Percentiles rank a stretch among this genome's conserved stretches.
Conservation (phyloP, 306 rosid species). For the Crotalaria pallida region DNA sequence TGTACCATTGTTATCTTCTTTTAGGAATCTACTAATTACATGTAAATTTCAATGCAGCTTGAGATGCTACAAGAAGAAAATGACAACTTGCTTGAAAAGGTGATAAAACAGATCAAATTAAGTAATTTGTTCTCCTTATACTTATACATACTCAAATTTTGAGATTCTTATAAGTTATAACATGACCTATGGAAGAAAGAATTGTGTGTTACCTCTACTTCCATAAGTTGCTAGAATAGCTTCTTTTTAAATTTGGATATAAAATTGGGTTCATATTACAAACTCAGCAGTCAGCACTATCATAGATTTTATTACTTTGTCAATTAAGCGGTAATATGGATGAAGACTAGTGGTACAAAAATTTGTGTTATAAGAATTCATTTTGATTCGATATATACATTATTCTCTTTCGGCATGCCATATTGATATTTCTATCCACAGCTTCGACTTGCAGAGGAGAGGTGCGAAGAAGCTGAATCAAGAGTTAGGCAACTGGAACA, state of each 20-base stretch:
- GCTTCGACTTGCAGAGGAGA: slow-evolving; percentile 96
- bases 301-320: slow-evolving; percentile 7
- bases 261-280: slow-evolving; percentile 8
- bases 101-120: slow-evolving; percentile 38
- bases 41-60: slow-evolving; percentile 69
- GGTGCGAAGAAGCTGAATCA: slow-evolving; percentile 80
- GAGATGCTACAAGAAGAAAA: slow-evolving; percentile 98
- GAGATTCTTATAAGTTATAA: slow-evolving; percentile 1
- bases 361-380: not conserved
- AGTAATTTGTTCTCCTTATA: slow-evolving; percentile 14
- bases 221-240: slow-evolving; percentile 5
- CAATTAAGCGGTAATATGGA: not conserved
- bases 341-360: not conserved
- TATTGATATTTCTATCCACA: slow-evolving; percentile 52
- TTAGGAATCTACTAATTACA: slow-evolving; percentile 22
- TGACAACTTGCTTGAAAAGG: slow-evolving; percentile 78
- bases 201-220: not conserved
- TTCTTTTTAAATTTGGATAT: not conserved
- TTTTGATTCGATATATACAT: not conserved
- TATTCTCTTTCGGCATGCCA: slow-evolving; percentile 19
- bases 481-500: slow-evolving; percentile 87
- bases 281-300: not conserved
- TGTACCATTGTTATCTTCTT: not conserved
- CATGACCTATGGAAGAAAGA: not conserved
- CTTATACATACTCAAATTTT: not conserved